Evolutionary conservation across 257 asterid genomes (phyloP), one percentile per base, ranked within the genome.

Genomic region (Solanum corneliomulleri): DNA sequence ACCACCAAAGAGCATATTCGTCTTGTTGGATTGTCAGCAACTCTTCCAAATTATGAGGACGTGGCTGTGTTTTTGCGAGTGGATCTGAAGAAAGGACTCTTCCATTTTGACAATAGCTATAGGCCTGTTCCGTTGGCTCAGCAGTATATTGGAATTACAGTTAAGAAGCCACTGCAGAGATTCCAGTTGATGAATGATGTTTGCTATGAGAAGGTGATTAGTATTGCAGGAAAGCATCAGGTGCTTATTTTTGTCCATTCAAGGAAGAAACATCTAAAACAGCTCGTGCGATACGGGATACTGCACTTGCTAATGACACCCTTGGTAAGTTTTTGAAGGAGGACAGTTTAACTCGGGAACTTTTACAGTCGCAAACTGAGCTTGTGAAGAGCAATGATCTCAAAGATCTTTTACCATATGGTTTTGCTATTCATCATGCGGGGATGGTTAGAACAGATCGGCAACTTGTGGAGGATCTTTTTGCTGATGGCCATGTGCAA

Each of bases 311-410:
- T 81, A 91, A 89, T 72, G 93, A 91, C 39, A 91, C 93, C 13
- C 87, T 91, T 41, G 92, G 92, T 69, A 89, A 89, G 74, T 89
- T 91, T 83, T 85, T 91, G 89, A 89, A 88, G 86, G 92, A 91
- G 86, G 93, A 91, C 39, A 88, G 93, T 72, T 86, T 86, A 42
- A 88, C 90, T 87, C 88, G 92, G 70, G 93, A 91, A 83, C 86
- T 91, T 86, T 90, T 91, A 16, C 91, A 89, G 88, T 86, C 89
- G 41, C 92, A 91, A 33, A 89, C 88, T 6, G 93, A 91, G 85
- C 90, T 91, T 83, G 93, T 91, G 37, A 91, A 91, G 85, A 91
- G 93, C 90, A 91, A 91, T 82, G 93, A 91, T 82, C 90, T 91
- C 20, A 91, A 91, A 85, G 91, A 91, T 81, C 88, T 91, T 44